phyloP scores from a whole-genome alignment of 306 rosid genomes.

The Oxytropis ochrocephala region DNA sequence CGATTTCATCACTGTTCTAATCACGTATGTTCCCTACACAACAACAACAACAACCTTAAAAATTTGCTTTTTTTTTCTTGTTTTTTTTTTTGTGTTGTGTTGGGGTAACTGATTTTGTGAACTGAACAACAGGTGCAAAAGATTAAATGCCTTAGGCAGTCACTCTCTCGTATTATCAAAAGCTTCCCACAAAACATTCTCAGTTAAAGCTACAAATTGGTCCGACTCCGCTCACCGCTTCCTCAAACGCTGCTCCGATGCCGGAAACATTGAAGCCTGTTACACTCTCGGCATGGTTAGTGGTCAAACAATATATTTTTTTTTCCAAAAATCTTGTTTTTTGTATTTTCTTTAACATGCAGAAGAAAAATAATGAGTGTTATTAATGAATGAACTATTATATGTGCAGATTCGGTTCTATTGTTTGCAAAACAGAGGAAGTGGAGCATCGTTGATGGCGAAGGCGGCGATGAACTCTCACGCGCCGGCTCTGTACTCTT shows the following conservation, averaged over 20 bases:
- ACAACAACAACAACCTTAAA: neutral
- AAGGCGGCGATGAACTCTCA: conserved; percentile 83
- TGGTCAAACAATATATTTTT: too few relatives aligned
- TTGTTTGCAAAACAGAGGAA: conserved; percentile 68
- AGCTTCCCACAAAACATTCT: conserved; percentile 51
- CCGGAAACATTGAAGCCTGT: conserved; percentile 88
- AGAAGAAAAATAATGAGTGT: neutral
- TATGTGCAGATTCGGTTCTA: conserved; percentile 81
- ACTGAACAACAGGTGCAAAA: conserved; percentile 53
- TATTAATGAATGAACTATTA: neutral
- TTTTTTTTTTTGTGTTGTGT: neutral
- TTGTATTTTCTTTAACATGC: neutral
- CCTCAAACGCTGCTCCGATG: conserved; percentile 68
- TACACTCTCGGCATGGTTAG: conserved; percentile 88
- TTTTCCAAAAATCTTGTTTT: neutral
- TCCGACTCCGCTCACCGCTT: conserved; percentile 70
- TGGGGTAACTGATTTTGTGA: neutral
- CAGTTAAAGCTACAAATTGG: conserved; percentile 61
- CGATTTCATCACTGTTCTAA: conserved; percentile 53
- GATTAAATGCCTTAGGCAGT: conserved; percentile 55
- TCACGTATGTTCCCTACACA: conserved; percentile 44
- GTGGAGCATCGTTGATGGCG: conserved; percentile 82
- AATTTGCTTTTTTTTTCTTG: neutral
- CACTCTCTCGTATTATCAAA: conserved; percentile 47
- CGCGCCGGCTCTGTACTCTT: conserved; percentile 83